These are phyloP conservation scores for Lolium rigidum DNA, from an alignment of 176 grass and related monocot genomes.

Conservation along the genomic window DNA sequence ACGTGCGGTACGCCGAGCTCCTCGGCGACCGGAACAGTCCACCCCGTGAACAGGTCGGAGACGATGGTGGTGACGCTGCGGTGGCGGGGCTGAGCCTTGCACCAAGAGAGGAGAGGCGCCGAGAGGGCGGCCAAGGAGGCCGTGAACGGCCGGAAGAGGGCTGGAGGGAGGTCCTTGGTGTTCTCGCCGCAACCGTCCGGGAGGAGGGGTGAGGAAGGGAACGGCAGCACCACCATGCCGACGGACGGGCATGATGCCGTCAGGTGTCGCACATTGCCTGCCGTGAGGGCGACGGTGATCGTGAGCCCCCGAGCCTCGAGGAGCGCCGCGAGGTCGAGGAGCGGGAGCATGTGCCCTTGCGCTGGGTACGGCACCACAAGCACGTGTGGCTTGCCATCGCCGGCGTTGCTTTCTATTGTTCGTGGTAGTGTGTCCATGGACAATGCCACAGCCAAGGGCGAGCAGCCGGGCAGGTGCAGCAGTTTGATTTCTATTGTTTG, in stretches of 20 bases:
- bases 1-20: constrained; percentile 64
- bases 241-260: constrained; percentile 30
- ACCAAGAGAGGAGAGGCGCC: constrained; percentile 47
- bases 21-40: constrained; percentile 55
- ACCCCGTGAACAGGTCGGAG: constrained; percentile 73
- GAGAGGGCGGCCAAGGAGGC: constrained; percentile 37
- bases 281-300: constrained; percentile 47
- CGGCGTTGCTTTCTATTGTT: neutral
- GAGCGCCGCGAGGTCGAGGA: constrained; percentile 60
- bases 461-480: neutral
- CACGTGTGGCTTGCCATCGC: constrained; percentile 19
- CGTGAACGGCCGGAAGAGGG: constrained; percentile 48
- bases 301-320: constrained; percentile 43
- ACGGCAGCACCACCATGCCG: constrained; percentile 28
- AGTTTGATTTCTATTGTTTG: neutral
- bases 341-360: constrained; percentile 58
- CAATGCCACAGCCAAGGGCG: neutral
- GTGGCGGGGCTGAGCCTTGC: neutral
- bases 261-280: constrained; percentile 51
- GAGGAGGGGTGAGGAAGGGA: constrained; percentile 37
- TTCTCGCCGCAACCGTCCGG: constrained; percentile 48
- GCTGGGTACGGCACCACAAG: constrained; percentile 55
- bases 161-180: constrained; percentile 43
- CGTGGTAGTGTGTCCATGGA: neutral
- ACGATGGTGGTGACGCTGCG: constrained; percentile 48